A percentile compares a stretch with the other conserved stretches of the same genome.
Conservation (phyloP, 1,139 yeast species). For the Saccharomycopsis hybrid region DNA sequence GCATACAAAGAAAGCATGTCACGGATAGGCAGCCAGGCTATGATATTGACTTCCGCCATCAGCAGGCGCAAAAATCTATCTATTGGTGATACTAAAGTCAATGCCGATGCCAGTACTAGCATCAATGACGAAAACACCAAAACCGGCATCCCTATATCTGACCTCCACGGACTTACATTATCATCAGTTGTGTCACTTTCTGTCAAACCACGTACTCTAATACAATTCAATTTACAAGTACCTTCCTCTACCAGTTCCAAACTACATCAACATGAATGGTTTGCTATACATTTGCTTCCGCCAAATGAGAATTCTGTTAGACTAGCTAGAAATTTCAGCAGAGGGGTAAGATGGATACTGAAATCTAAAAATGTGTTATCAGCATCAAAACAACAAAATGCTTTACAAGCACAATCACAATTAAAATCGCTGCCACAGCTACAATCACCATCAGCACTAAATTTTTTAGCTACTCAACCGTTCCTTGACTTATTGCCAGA, state of each 20-base stretch:
- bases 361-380: not conserved
- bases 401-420: not conserved
- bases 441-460: not conserved
- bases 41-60: slow-evolving; percentile 35
- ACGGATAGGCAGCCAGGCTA: slow-evolving; percentile 34
- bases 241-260: slow-evolving; percentile 73
- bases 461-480: slow-evolving; percentile 7
- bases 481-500: slow-evolving; percentile 7
- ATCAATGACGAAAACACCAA: slow-evolving; percentile 22
- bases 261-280: slow-evolving; percentile 45
- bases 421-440: not conserved
- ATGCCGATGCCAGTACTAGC: not conserved
- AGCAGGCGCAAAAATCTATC: not conserved
- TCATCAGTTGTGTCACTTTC: slow-evolving; percentile 79
- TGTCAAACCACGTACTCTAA: slow-evolving; percentile 61
- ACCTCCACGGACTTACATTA: slow-evolving; percentile 60
- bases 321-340: slow-evolving; percentile 55
- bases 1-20: slow-evolving; percentile 27
- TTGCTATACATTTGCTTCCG: slow-evolving; percentile 73
- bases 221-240: slow-evolving; percentile 75
- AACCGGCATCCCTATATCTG: slow-evolving; percentile 18
- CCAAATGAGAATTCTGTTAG: slow-evolving; percentile 45
- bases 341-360: slow-evolving; percentile 36
- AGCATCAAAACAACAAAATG: not conserved
- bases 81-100: not conserved